Base-by-base conservation (phyloP, 192 early-diverging fungal species). In the Mortierella alpina region DNA sequence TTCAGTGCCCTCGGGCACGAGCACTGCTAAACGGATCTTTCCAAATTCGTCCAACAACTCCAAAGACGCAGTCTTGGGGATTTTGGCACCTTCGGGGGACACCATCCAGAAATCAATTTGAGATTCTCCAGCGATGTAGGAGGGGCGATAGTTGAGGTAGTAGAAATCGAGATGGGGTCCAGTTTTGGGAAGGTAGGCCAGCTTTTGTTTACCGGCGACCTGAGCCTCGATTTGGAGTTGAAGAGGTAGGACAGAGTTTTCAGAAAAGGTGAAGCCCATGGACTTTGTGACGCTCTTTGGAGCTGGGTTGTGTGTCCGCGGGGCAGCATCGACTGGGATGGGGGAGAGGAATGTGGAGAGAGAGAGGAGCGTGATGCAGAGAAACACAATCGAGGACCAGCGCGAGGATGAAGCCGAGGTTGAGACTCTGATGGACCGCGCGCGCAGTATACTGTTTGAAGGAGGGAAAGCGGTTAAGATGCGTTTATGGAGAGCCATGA, bases 101-200 rank as follows among this genome's bases (percentile, higher is more conserved):
- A 79, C 23, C 76, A 71, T 79, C 69, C 76, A 79, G 39, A 79
- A 78, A 56, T 79, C 76, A 23, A 79, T 61, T 13, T 45, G 46
- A 15, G 50, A 56, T 12, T 65, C 58, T 12, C 64, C 69, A 0
- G 76, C 76, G 2, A n/a, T 40, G 23, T 79, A 79, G 31, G 63
- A 41, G n/a, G 75, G 68, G 2, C 68, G 68, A 45, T 78, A 78
- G 57, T 78, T 78, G 11, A 78, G 48, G 49, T 71, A 78, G 31
- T 78, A 78, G 31, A 78, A 78, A 55, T 78, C 75, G 13, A 78
- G 40, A 13, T 39, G 39, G 0, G 68, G 68, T 14, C 56, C 56
- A 0, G 62, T 51, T 4, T 55, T 71, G 47, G 75, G 68, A 5
- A 78, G 57, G 63, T 78, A 78, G n/a, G 75, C 68, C 18, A 78